phyloP scores from a whole-genome alignment of 768 basidiomycete species.

The Trametes maxima region DNA sequence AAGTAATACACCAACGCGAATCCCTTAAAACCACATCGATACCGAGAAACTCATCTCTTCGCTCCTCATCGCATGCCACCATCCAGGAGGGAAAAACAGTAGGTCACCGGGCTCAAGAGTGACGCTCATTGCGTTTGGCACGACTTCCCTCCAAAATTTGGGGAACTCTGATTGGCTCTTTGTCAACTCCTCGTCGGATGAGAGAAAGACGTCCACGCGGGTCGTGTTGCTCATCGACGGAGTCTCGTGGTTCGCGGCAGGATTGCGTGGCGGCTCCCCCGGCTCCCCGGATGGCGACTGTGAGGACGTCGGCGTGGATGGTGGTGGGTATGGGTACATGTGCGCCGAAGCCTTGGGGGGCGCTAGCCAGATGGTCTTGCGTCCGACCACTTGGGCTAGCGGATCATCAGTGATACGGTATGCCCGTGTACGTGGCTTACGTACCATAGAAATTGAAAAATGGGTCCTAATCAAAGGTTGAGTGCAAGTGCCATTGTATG shows the following conservation, averaged over 20 bases:
- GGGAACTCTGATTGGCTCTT: constrained; percentile 39
- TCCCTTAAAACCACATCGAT: constrained; percentile 85
- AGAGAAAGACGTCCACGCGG: constrained; percentile 73
- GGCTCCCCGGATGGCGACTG: constrained; percentile 12
- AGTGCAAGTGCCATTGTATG: background rate
- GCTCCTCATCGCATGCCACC: constrained; percentile 94
- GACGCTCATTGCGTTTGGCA: constrained; percentile 58
- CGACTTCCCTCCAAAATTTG: constrained; percentile 58
- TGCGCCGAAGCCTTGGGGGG: constrained; percentile 56
- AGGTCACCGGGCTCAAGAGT: constrained; percentile 82
- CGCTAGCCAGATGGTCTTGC: constrained; percentile 91
- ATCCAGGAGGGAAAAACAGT: constrained; percentile 86
- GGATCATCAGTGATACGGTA: background rate
- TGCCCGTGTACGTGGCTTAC: constrained; percentile 18
- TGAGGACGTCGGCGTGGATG: constrained; percentile 10
- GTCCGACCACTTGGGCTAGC: constrained; percentile 84
- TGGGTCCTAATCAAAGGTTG: constrained; percentile 66
- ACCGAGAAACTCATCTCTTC: constrained; percentile 83
- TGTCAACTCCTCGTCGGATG: constrained; percentile 18
- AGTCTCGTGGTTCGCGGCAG: constrained; percentile 41
- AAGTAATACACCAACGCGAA: too few species aligned
- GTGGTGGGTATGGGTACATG: constrained; percentile 60
- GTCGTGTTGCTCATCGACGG: constrained; percentile 82
- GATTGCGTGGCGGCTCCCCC: constrained; percentile 34
- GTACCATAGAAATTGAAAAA: constrained; percentile 90